Percentiles rank a stretch among this genome's conserved stretches.
These are phyloP conservation scores for Gossypium mustelinum DNA, from an alignment of 345 rosid species.

Conservation along the genomic window DNA sequence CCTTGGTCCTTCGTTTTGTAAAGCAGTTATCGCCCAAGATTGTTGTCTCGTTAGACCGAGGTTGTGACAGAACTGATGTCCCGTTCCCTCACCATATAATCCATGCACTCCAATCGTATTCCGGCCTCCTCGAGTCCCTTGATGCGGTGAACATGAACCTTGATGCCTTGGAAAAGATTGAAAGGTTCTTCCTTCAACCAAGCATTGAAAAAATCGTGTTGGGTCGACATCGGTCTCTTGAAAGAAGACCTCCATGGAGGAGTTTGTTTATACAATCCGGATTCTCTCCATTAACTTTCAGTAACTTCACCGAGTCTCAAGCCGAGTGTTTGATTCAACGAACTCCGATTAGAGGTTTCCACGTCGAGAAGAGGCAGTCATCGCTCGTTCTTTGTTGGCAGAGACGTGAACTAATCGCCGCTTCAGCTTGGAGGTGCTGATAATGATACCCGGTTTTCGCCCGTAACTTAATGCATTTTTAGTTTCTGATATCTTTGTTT, in stretches of 20 bases:
- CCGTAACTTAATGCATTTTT: constrained; percentile 25
- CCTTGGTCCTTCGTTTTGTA: constrained; percentile 58
- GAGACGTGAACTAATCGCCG: constrained; percentile 74
- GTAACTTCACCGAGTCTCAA: constrained; percentile 78
- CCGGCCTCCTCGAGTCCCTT: constrained; percentile 67
- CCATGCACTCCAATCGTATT: constrained; percentile 62
- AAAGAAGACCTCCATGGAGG: constrained; percentile 64
- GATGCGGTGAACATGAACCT: constrained; percentile 70
- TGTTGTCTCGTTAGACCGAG: constrained; percentile 75
- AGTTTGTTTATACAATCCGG: constrained; percentile 67
- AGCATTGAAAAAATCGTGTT: constrained; percentile 53
- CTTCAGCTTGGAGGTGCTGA: constrained; percentile 89
- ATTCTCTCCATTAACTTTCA: constrained; percentile 58
- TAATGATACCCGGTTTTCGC: neutral
- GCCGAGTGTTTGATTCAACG: constrained; percentile 82
- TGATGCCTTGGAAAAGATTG: constrained; percentile 78
- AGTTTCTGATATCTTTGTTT: constrained; percentile 30
- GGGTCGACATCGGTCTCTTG: constrained; percentile 58
- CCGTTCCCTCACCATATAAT: constrained; percentile 75
- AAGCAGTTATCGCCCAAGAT: constrained; percentile 79
- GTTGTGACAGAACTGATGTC: constrained; percentile 72
- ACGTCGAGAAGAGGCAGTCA: constrained; percentile 75
- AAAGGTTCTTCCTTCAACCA: constrained; percentile 70
- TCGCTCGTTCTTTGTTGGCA: constrained; percentile 87
- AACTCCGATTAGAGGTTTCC: constrained; percentile 68